Conservation (phyloP, 306 rosid genomes). For the Lathyrus oleraceus region DNA sequence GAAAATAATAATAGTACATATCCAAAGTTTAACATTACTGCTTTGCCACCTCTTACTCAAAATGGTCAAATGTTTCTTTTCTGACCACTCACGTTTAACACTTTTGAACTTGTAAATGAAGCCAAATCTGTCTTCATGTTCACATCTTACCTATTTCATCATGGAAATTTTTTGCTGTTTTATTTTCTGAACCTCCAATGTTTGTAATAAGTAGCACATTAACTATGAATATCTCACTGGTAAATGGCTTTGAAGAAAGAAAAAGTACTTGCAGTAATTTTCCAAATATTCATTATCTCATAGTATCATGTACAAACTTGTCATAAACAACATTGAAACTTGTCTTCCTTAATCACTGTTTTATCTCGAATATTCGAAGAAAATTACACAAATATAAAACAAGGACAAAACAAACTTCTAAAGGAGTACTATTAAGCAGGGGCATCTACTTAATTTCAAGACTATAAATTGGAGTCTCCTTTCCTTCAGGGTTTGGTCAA, state of each 20-base stretch:
- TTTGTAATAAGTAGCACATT: not conserved
- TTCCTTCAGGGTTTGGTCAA: constrained; percentile 58
- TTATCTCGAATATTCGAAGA: not conserved
- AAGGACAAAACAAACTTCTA: constrained; percentile 1
- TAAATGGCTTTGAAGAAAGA: not conserved
- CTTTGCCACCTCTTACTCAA: not conserved
- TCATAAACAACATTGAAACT: not conserved
- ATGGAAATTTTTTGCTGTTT: not conserved
- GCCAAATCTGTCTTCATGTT: constrained; percentile 5
- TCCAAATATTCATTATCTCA: constrained; percentile 6
- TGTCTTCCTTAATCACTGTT: not conserved
- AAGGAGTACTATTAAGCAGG: not conserved
- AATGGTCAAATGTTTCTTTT: constrained; percentile 32
- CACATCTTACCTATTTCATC: constrained; percentile 33
- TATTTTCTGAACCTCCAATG: not conserved
- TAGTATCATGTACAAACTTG: not conserved
- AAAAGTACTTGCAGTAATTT: not conserved
- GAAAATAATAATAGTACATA: not conserved
- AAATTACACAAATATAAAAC: not conserved
- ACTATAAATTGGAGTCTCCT: not conserved
- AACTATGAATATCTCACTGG: not conserved
- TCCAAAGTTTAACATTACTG: not conserved
- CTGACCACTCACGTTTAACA: constrained; percentile 22
- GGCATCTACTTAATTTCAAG: constrained; percentile 5
- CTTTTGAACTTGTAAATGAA: not conserved